Evolutionary conservation across 1,284 basidiomycete species (phyloP), one percentile per base, ranked within the genome.

Genomic region (Pseudozyma hubeiensis): DNA sequence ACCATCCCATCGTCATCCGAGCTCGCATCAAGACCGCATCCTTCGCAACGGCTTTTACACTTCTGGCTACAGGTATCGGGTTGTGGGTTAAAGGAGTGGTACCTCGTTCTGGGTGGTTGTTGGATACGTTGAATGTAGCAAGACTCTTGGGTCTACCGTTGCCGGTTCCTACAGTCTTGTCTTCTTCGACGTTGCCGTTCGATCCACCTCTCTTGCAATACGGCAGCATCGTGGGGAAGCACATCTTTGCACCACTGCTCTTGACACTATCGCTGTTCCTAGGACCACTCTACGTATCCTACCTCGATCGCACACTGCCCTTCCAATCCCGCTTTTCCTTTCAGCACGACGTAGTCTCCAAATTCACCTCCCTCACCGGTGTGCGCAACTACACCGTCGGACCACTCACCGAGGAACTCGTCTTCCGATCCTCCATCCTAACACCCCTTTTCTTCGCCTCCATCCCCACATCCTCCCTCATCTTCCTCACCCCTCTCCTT

Each of bases 401-500:
- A 0, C 96, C 96, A 0, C 84, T 94, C 35, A 94, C 94, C 0
- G 96, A 99, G 86, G 96, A 99, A 84, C 78, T 97, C 29, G 92
- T 94, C 3, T 99, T 97, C 83, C 88, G 97, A 30, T 90, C 91
- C 0, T 94, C 93, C 81, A 88, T 96, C 45, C 87, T 97, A 19
- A 86, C 90, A 2, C 88, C 90, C 1, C 92, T 93, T 66, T 87
- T 90, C 56, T 87, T 94, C 37, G 88, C 90, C 0, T 89, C 89
- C n/a, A 87, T 88, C 1, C 87, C 88, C 0, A 86, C 79, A 19
- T 81, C 71, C 40, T 87, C 87, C 52, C 89, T 94, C 86, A 89
- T 97, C 52, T 92, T 93, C 75, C 85, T 91, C 0, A 89, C 91
- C 0, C 96, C 96, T 0, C 85, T 96, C 10, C 91, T 91, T 80